A percentile compares a stretch with the other conserved stretches of the same genome.
phyloP scores from a whole-genome alignment of 768 basidiomycete genomes.

The Candolleomyces eurysporus region DNA sequence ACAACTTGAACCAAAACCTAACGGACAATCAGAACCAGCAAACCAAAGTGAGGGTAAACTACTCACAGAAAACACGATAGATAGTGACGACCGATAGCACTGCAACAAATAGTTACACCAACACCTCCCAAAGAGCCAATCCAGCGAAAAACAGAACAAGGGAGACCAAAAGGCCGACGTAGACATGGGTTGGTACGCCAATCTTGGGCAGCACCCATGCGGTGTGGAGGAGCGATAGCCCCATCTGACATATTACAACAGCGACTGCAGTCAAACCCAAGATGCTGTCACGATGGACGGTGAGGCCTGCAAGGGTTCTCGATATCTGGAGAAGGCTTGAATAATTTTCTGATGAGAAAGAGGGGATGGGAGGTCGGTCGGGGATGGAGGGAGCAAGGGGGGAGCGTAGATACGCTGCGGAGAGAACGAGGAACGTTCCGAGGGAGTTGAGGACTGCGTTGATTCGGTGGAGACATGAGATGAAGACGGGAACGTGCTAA shows the following conservation, averaged over 20 bases:
- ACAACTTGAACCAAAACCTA: no score
- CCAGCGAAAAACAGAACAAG: slow-evolving; percentile 73
- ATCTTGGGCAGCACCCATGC: slow-evolving; percentile 66
- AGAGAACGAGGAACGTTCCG: slow-evolving; percentile 61
- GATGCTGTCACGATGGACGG: slow-evolving; percentile 25
- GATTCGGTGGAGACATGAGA: slow-evolving; percentile 73
- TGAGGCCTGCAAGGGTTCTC: neutral
- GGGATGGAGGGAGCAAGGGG: slow-evolving; percentile 33
- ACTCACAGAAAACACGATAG: neutral
- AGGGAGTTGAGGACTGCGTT: slow-evolving; percentile 71
- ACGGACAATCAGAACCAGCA: neutral
- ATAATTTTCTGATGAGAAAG: slow-evolving; percentile 5
- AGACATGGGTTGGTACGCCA: slow-evolving; percentile 76
- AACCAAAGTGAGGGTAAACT: neutral
- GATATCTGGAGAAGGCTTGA: neutral
- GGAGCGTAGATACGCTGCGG: slow-evolving; percentile 60
- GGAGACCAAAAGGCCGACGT: slow-evolving; percentile 62
- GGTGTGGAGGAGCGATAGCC: slow-evolving; percentile 64
- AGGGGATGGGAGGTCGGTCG: slow-evolving; percentile 7
- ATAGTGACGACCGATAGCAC: neutral
- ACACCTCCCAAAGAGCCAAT: slow-evolving; percentile 67
- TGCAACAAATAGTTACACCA: slow-evolving; percentile 22
- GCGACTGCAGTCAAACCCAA: slow-evolving; percentile 41
- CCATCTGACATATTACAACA: slow-evolving; percentile 47
- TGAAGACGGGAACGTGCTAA: slow-evolving; percentile 75